Percentiles rank a stretch among this genome's conserved stretches.
phyloP scores from a whole-genome alignment of 345 rosid species.

The Hypericum perforatum region DNA sequence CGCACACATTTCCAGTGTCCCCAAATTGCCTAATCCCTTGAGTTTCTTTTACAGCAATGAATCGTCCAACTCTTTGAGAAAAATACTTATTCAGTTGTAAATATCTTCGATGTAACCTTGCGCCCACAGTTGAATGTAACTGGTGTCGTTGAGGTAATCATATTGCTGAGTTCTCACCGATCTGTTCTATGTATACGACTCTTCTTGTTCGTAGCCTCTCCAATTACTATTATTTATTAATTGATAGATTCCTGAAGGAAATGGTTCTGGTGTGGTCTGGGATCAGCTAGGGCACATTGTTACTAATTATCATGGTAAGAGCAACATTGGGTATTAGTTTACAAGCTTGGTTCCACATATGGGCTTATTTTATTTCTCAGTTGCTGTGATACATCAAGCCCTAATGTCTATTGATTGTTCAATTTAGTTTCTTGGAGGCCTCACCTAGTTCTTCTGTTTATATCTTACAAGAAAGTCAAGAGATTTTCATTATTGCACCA shows the following conservation, averaged over 20 bases:
- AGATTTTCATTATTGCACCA: no score
- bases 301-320: conserved; percentile 91
- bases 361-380: no score
- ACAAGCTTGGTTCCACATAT: no score
- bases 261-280: conserved; percentile 99
- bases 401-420: no score
- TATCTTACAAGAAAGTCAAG: no score
- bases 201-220: background rate
- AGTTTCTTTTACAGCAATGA: conserved; percentile 51
- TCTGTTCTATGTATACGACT: background rate
- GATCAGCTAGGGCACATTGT: conserved; percentile 77
- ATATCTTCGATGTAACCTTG: conserved; percentile 85
- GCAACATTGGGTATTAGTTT: background rate
- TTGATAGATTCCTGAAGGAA: conserved; percentile 90
- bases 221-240: background rate
- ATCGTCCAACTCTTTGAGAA: conserved; percentile 72
- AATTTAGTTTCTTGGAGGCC: no score
- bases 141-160: conserved; percentile 78
- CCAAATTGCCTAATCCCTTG: conserved; percentile 1
- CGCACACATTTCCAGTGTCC: background rate
- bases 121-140: conserved; percentile 86
- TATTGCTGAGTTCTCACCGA: background rate
- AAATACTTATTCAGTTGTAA: conserved; percentile 82
- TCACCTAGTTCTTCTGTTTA: no score
- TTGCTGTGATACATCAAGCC: no score